Evolutionary conservation across 805 yeast genomes (phyloP), one percentile per base, ranked within the genome.

Genomic region (Lipomyces kockii): DNA sequence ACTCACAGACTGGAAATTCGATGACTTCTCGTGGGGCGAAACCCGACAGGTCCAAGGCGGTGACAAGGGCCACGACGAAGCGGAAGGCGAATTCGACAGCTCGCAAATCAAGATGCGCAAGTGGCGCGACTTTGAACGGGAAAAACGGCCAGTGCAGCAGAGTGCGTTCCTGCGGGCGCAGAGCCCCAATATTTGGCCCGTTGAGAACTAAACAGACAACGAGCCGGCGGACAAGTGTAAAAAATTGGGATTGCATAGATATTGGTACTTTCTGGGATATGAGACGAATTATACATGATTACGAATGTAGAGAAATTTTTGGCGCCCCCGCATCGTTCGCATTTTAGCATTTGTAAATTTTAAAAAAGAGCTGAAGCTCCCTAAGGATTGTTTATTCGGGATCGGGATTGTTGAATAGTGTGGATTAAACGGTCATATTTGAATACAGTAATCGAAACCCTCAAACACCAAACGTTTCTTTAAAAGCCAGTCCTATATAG

Each of bases 11-110:
- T 93, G 98, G 98, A 92, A 93, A 77, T 92, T 93, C 79, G 98
- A 93, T 78, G 98, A 93, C 77, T 93, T 93, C 80, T 86, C 92
- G 76, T 93, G 98, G 98, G 98, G 98, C 78, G 97, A 93, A 70
- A 92, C 98, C 6, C 85, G 98, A 83, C 84, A 88, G 27, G 86
- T 92, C 60, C 84, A 85, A 32, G 89, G 87, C 27, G 92, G 86
- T 54, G 87, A 83, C 73, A 86, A 88, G 73, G 86, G 84, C 27
- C 95, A 91, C 76, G 89, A 86, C 57, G 90, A 83, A 29, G 83
- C 73, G 27, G 90, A 85, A 56, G 98, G 98, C 73, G 75, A 87
- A 69, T 95, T 94, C 77, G 98, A 94, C 78, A 90, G 95, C n/a
- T 87, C 96, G 1, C 86, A 86, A 75, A 95, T 95, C 76, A 85